Conservation (phyloP, 2,329 filamentous ascomycete genomes). For the Delphinella strobiligena region DNA sequence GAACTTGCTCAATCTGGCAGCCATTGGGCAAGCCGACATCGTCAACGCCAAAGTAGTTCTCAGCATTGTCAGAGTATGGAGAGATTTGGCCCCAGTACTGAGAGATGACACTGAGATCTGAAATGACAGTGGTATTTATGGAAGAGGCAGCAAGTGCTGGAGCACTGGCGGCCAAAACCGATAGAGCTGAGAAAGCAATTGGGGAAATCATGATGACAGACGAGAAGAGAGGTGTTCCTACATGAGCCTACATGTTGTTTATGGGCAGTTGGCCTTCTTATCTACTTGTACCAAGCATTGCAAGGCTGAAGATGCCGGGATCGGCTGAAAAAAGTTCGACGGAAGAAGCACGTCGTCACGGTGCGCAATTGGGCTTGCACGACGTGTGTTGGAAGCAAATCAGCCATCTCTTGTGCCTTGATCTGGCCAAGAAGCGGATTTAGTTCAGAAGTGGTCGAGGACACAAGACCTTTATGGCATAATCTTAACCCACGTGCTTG, state of each 20-base stretch:
- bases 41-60: slow-evolving; percentile 34
- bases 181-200: background rate
- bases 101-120: slow-evolving; percentile 23
- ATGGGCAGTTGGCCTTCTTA: background rate
- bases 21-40: slow-evolving; percentile 37
- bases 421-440: too few species aligned
- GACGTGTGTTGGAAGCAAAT: too few species aligned
- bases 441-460: too few species aligned
- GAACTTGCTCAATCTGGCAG: slow-evolving; percentile 45
- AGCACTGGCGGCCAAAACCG: background rate
- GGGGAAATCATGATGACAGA: background rate
- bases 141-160: background rate
- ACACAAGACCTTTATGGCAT: too few species aligned
- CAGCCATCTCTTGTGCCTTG: too few species aligned
- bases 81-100: slow-evolving; percentile 37
- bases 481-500: too few species aligned
- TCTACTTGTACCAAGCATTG: too few species aligned
- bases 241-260: background rate
- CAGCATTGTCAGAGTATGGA: slow-evolving; percentile 35
- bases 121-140: slow-evolving; percentile 13
- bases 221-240: background rate
- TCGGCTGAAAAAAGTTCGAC: too few species aligned
- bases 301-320: too few species aligned
- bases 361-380: too few species aligned
- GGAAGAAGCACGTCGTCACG: too few species aligned